Base-by-base conservation (phyloP, 2,329 filamentous ascomycete genomes). In the Ophiostoma pallidulum region DNA sequence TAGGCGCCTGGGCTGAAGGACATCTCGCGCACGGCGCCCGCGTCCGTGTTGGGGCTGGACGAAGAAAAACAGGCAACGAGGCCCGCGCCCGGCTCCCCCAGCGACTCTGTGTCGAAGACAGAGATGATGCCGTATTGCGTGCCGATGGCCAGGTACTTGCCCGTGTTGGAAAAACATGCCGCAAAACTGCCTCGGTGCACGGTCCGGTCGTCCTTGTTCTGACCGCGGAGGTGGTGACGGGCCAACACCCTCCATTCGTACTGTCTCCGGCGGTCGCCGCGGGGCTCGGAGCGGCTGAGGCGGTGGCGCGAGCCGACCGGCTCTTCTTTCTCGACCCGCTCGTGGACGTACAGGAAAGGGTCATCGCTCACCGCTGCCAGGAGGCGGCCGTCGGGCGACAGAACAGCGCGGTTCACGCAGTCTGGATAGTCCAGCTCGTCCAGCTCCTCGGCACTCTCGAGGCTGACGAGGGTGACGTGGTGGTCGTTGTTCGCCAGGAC, bases 391-490 rank as follows among this genome's bases (percentile, higher is more conserved):
- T 96, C 85, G 0, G 91, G 92, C 7, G 91, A 96, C 45, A 98
- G 82, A n/a, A 90, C 79, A 29, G 90, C 87, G 59, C 94, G 88
- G 59, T 98, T 98, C 69, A 97, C 91, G 54, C 82, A 85, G 60
- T 91, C 85, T 5, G 86, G 83, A 54, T 94, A 83, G 4, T 77
- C 73, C 45, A 96, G 69, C 37, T 81, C 74, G 47, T 86, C 80
- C 19, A 94, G 66, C 31, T 84, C 72, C 51, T 84, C 72, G 13
- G 64, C 63, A 45, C 82, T 77, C 24, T 77, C 71, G 18, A 97
- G 70, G 41, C 82, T 84, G 60, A 94, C 87, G n/a, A 96, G 68
- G 24, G 84, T 83, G 48, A 97, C 85, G 2, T 86, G 88, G 61
- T 82, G 84, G 67, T 97, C 92, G 62, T 98, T 98, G 67, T 96